Conservation (phyloP, 2,329 filamentous ascomycete genomes). For the Calonectria montana region DNA sequence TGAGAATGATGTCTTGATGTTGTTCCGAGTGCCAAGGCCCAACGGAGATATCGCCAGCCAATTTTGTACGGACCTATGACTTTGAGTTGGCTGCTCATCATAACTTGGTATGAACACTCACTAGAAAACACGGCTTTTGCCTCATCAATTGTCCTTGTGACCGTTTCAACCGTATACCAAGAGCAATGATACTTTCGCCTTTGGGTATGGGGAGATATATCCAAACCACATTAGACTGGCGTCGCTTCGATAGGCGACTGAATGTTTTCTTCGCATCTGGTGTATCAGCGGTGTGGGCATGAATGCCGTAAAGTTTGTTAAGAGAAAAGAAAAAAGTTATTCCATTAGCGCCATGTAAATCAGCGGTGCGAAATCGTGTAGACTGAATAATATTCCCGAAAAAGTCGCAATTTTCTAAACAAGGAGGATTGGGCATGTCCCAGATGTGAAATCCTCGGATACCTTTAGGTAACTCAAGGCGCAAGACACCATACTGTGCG, state of each 20-base stretch:
- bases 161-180: background rate
- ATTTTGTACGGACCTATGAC: slow-evolving; percentile 6
- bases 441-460: background rate
- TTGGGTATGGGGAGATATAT: slow-evolving; percentile 16
- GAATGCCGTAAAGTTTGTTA: background rate
- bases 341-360: background rate
- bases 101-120: background rate
- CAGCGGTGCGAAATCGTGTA: background rate
- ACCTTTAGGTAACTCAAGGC: background rate
- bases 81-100: background rate
- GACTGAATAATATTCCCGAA: background rate
- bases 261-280: background rate
- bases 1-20: background rate
- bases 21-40: background rate
- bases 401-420: slow-evolving; percentile 8
- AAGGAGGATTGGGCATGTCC: slow-evolving; percentile 17
- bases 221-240: background rate
- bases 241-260: background rate
- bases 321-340: slow-evolving; percentile 7
- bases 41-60: slow-evolving; percentile 14
- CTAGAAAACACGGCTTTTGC: slow-evolving; percentile 7
- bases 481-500: background rate
- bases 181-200: background rate
- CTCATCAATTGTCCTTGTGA: background rate
- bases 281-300: background rate